Conservation (phyloP, 176 grass and related monocot species). For the Pharus latifolius region DNA sequence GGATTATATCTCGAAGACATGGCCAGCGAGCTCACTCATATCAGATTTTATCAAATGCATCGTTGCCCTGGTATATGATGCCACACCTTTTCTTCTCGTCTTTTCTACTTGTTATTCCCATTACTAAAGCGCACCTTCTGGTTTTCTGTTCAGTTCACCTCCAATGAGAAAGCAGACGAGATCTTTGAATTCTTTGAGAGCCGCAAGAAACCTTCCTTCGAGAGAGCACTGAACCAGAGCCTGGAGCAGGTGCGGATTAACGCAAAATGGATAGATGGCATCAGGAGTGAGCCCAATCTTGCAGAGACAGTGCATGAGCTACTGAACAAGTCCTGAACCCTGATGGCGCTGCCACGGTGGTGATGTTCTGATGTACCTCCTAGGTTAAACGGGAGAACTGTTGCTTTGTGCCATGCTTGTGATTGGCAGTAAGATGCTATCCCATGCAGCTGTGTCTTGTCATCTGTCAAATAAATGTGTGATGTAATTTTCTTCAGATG, state of each 20-base stretch:
- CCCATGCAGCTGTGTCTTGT: constrained; percentile 3
- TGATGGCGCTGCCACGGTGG: neutral
- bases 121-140: neutral
- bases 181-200: constrained; percentile 52
- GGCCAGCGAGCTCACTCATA: constrained; percentile 18
- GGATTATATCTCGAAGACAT: constrained; percentile 57
- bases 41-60: constrained; percentile 25
- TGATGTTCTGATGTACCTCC: neutral
- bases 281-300: constrained; percentile 41
- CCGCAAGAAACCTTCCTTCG: constrained; percentile 36
- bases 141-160: constrained; percentile 49
- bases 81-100: neutral
- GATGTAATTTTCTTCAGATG: neutral
- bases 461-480: neutral
- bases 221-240: constrained; percentile 63
- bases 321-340: constrained; percentile 7
- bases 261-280: constrained; percentile 49
- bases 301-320: constrained; percentile 39
- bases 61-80: constrained; percentile 28
- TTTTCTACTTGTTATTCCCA: neutral
- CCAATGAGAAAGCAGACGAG: constrained; percentile 51
- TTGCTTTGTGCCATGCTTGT: neutral
- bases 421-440: neutral
- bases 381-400: neutral
- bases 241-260: constrained; percentile 52